A percentile compares a stretch with the other conserved stretches of the same genome.
Conservation (phyloP, 352 stramenopile genomes). For the Globisporangium sylvaticum region DNA sequence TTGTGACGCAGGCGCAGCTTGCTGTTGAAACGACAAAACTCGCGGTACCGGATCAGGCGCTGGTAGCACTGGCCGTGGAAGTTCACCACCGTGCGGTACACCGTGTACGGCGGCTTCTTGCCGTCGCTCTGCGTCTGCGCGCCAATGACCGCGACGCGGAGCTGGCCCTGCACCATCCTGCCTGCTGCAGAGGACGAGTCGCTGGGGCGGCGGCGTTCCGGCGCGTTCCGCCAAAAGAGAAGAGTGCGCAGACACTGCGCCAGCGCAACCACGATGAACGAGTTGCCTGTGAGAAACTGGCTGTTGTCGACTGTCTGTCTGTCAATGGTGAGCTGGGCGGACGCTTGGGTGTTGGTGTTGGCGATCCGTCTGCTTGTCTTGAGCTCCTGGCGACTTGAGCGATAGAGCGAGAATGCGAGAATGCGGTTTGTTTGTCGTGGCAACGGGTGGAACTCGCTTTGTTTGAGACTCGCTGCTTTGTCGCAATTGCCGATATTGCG, state of each 20-base stretch:
- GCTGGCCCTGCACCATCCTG: conserved; percentile 26
- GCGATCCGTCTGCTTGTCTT: background rate
- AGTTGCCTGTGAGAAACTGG: background rate
- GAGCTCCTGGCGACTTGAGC: background rate
- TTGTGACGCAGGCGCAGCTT: conserved; percentile 34
- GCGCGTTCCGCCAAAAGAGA: conserved; percentile 2
- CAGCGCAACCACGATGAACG: conserved; percentile 6
- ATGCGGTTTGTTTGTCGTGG: background rate
- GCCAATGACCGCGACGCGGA: conserved; percentile 68
- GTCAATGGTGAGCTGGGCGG: background rate
- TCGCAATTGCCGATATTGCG: background rate
- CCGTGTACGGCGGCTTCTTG: conserved; percentile 45
- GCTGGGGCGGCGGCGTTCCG: background rate
- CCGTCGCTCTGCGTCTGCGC: conserved; percentile 41
- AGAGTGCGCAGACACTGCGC: background rate
- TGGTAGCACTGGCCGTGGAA: conserved; percentile 63
- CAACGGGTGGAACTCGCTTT: background rate
- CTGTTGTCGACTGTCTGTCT: background rate
- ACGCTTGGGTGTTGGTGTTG: background rate
- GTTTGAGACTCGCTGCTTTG: background rate
- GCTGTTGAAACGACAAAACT: conserved; percentile 53
- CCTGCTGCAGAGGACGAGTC: background rate
- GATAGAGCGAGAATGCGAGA: background rate
- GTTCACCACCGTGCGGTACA: conserved; percentile 70
- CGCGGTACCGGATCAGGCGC: conserved; percentile 59